Evolutionary conservation across 1,284 basidiomycete genomes (phyloP).

Genomic region (Fomitopsis pinicola): DNA sequence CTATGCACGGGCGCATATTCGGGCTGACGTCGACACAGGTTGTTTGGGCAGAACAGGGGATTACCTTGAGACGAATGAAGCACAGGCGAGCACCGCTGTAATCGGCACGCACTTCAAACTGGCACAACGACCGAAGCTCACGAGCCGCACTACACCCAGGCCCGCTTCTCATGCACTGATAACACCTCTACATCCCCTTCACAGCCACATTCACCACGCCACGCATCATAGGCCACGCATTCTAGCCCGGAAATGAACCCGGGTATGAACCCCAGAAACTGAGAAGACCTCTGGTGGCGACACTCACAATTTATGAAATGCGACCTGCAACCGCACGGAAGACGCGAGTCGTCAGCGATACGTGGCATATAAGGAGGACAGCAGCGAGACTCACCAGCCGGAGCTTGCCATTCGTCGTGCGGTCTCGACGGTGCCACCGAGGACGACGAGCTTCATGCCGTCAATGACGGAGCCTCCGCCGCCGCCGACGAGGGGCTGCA

Average conservation of each 20-base stretch:
- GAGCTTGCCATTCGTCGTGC: constrained; percentile 74
- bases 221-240: neutral
- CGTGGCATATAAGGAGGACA: constrained; percentile 4
- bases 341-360: constrained; percentile 8
- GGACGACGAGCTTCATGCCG: constrained; percentile 81
- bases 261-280: neutral
- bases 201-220: neutral
- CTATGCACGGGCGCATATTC: neutral
- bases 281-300: neutral
- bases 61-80: neutral
- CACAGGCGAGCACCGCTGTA: neutral
- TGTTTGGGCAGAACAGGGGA: neutral
- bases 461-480: constrained; percentile 73
- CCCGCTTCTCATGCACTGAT: neutral
- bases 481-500: constrained; percentile 74
- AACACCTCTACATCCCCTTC: neutral
- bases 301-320: constrained; percentile 78
- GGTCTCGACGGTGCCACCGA: constrained; percentile 81
- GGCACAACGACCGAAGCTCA: neutral
- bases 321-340: constrained; percentile 41
- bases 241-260: neutral
- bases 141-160: neutral
- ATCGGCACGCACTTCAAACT: neutral
- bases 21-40: neutral
- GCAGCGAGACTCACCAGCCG: constrained; percentile 50